These are phyloP conservation scores for Leccinum broughii DNA, from an alignment of 768 basidiomycete genomes.

Conservation along the genomic window DNA sequence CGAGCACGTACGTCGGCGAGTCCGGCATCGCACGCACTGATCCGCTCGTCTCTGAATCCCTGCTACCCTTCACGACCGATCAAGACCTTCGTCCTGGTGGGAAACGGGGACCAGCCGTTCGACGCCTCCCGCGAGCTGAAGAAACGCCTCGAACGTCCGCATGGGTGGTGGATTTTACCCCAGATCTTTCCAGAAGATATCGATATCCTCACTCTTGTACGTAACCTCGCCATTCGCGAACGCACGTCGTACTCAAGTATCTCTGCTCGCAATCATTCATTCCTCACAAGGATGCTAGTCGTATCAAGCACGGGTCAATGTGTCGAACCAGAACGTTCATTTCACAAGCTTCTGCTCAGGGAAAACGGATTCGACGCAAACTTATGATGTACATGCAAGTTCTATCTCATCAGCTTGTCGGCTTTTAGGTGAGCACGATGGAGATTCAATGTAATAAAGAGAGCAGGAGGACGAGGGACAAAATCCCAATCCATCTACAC, in stretches of 20 bases:
- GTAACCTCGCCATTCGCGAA: not conserved
- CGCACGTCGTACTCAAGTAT: not conserved
- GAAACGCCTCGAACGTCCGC: constrained; percentile 16
- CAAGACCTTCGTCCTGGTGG: constrained; percentile 22
- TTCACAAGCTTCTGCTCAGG: not conserved
- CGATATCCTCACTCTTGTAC: not conserved
- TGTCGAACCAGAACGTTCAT: not conserved
- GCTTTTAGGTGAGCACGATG: not conserved
- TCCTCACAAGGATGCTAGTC: not conserved
- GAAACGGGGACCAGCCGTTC: constrained; percentile 15
- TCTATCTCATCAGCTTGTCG: no score
- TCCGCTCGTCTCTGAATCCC: constrained; percentile 20
- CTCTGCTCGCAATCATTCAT: not conserved
- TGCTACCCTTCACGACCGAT: constrained; percentile 14
- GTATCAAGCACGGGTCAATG: not conserved
- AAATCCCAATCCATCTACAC: not conserved
- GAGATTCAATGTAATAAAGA: not conserved
- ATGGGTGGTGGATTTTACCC: constrained; percentile 22
- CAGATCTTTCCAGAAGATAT: constrained; percentile 17
- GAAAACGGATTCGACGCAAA: not conserved
- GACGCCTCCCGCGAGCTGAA: constrained; percentile 15
- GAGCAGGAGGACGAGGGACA: not conserved
- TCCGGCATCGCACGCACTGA: constrained; percentile 11
- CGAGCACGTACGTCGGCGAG: constrained; percentile 10
- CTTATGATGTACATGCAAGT: not conserved